Conservation (phyloP, 2,329 filamentous ascomycete genomes). For the Colletotrichum tabaci region DNA sequence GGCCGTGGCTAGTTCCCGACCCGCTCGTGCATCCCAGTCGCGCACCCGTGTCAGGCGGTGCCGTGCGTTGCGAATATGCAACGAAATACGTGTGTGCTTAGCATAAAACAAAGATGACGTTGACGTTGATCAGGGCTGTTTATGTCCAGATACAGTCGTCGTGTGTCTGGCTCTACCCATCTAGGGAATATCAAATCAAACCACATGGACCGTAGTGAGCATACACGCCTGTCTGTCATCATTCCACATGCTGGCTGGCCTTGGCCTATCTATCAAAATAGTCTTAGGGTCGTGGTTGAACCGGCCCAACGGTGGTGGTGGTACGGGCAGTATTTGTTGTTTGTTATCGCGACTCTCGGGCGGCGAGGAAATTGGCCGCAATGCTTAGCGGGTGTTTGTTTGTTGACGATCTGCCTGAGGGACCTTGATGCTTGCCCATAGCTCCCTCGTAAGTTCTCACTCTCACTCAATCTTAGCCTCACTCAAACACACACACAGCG, state of each 20-base stretch:
- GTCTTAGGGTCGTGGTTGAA: background rate
- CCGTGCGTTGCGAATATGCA: background rate
- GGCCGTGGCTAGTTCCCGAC: background rate
- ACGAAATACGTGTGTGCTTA: background rate
- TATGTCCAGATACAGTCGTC: too few relatives aligned
- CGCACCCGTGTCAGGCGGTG: slow-evolving; percentile 5
- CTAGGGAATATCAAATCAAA: background rate
- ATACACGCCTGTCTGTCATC: slow-evolving; percentile 1
- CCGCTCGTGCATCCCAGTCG: slow-evolving; percentile 4
- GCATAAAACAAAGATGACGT: too few relatives aligned
- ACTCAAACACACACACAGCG: background rate
- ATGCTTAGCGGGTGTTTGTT: slow-evolving; percentile 7
- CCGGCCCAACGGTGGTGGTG: slow-evolving; percentile 1
- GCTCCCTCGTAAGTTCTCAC: background rate
- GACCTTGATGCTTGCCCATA: slow-evolving; percentile 2
- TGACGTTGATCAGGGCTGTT: too few relatives aligned
- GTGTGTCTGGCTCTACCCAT: background rate
- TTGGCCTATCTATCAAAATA: background rate
- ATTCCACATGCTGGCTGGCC: background rate
- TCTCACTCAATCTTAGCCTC: background rate
- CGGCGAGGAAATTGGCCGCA: background rate
- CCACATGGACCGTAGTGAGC: too few relatives aligned
- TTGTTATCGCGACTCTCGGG: background rate
- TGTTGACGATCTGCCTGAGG: background rate
- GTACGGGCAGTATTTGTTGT: background rate